These are phyloP conservation scores for Aspergillus sclerotiicarbonarius DNA, from an alignment of 495 filamentous ascomycete genomes.

Conservation along the genomic window DNA sequence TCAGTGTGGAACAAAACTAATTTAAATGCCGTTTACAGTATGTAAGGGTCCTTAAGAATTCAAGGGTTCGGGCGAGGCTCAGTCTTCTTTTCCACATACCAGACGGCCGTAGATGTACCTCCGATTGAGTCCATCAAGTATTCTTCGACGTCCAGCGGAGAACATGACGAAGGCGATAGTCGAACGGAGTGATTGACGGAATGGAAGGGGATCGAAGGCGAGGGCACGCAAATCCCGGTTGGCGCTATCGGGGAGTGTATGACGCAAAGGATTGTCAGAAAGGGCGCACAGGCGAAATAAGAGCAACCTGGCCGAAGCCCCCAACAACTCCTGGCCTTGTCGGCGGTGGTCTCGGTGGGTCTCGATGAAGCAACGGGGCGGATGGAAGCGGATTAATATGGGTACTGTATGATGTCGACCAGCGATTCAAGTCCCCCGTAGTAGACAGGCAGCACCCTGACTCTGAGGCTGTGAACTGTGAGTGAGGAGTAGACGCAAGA, in stretches of 20 bases:
- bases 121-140: constrained; percentile 67
- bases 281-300: constrained; percentile 3
- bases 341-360: background rate
- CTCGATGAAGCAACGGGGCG: background rate
- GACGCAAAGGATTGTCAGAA: constrained; percentile 35
- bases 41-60: constrained; percentile 3
- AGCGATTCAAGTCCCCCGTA: background rate
- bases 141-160: constrained; percentile 51
- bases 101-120: constrained; percentile 78
- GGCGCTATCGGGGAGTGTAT: constrained; percentile 34
- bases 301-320: too few species aligned
- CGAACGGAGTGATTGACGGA: background rate
- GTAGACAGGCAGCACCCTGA: background rate
- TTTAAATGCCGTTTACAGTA: background rate
- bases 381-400: background rate
- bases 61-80: constrained; percentile 6
- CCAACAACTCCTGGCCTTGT: background rate
- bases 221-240: constrained; percentile 27
- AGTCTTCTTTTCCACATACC: constrained; percentile 52
- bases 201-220: constrained; percentile 12
- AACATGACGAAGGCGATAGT: constrained; percentile 36
- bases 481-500: constrained; percentile 4
- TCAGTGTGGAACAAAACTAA: background rate
- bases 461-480: background rate
- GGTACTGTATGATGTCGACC: background rate